phyloP scores from a whole-genome alignment of 2,329 filamentous ascomycete species.

The Davidsoniella eucalypti region DNA sequence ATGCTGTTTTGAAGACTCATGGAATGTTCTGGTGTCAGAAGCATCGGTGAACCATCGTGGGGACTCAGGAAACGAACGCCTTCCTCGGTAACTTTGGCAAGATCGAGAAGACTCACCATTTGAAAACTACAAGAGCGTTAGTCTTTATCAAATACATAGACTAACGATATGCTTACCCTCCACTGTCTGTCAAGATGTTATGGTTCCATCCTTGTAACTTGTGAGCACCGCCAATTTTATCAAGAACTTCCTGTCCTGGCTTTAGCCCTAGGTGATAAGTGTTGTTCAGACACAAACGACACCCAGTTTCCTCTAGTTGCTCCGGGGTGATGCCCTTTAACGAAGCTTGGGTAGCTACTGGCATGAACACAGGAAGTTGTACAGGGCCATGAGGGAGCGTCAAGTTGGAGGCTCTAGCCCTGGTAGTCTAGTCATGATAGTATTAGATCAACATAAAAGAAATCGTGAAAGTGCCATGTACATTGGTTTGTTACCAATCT shows the following conservation, averaged over 20 bases:
- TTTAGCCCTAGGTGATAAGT: slow-evolving; percentile 94
- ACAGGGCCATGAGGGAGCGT: slow-evolving; percentile 85
- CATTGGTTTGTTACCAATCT: too few relatives aligned
- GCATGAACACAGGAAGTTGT: slow-evolving; percentile 91
- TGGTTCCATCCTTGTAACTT: slow-evolving; percentile 88
- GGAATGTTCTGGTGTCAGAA: slow-evolving; percentile 92
- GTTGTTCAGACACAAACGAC: slow-evolving; percentile 87
- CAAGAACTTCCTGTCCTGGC: slow-evolving; percentile 77
- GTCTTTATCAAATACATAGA: background rate
- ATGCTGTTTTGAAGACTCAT: slow-evolving; percentile 94
- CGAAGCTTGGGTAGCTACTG: slow-evolving; percentile 90
- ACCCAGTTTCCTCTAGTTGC: slow-evolving; percentile 78
- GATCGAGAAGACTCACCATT: slow-evolving; percentile 90
- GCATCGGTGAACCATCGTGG: slow-evolving; percentile 88
- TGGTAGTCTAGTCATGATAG: slow-evolving; percentile 54
- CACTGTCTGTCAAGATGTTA: slow-evolving; percentile 78
- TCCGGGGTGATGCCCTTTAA: slow-evolving; percentile 87
- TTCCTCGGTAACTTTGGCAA: slow-evolving; percentile 88
- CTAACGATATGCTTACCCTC: slow-evolving; percentile 33
- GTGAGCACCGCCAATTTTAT: slow-evolving; percentile 80
- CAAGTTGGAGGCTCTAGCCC: slow-evolving; percentile 76
- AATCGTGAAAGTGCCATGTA: background rate
- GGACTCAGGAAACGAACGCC: slow-evolving; percentile 92
- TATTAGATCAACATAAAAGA: background rate
- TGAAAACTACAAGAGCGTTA: slow-evolving; percentile 56